Conservation (phyloP, 2,329 filamentous ascomycete genomes). For the Ustilaginoidea virens region DNA sequence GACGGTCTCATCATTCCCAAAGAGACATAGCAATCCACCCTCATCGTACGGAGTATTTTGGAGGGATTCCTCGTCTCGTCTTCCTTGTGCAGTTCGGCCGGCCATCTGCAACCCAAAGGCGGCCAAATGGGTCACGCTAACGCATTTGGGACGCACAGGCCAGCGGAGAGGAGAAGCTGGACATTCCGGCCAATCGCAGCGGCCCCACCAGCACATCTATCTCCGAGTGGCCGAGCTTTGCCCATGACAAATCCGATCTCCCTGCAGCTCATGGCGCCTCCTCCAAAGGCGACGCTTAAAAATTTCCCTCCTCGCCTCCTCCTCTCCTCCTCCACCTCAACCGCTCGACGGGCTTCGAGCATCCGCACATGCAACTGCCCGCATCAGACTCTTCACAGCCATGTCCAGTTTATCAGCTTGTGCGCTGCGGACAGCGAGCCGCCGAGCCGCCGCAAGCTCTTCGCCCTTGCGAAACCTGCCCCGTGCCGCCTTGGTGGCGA, state of each 20-base stretch:
- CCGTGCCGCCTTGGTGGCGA: constrained; percentile 14
- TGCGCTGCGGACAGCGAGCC: constrained; percentile 61
- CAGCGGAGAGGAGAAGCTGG: too few species aligned
- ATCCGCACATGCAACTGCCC: constrained; percentile 8
- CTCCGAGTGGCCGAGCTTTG: constrained; percentile 19
- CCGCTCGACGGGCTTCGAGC: constrained; percentile 6
- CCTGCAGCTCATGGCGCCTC: too few species aligned
- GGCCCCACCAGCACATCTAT: constrained; percentile 13
- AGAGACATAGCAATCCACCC: too few species aligned
- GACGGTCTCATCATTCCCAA: too few species aligned
- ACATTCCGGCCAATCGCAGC: constrained; percentile 17
- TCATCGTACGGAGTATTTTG: neutral
- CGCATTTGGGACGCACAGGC: too few species aligned
- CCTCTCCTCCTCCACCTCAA: constrained; percentile 4
- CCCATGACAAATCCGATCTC: constrained; percentile 19
- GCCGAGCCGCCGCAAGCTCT: constrained; percentile 27
- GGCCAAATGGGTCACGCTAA: too few species aligned
- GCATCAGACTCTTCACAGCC: constrained; percentile 9
- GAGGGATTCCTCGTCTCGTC: neutral
- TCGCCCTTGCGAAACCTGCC: constrained; percentile 14
- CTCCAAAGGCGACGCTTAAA: neutral
- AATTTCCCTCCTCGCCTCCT: constrained; percentile 7
- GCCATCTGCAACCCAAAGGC: neutral
- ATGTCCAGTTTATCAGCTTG: constrained; percentile 55
- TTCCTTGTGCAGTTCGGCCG: too few species aligned